Conservation (phyloP, 257 asterid genomes). For the Eucommia ulmoides region DNA sequence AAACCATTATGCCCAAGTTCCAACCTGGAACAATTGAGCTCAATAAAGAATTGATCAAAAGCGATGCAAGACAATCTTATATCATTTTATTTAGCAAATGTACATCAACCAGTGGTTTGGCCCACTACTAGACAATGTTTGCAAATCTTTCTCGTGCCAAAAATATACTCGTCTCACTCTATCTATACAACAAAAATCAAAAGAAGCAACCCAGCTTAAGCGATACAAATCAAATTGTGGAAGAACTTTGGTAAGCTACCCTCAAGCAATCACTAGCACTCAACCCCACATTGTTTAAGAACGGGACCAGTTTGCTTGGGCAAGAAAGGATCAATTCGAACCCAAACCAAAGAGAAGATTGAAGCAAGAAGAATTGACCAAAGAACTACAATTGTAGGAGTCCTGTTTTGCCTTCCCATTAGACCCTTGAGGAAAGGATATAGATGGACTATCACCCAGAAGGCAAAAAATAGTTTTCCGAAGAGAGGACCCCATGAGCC, state of each 20-base stretch:
- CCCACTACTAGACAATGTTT: too few species aligned
- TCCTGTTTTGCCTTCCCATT: slow-evolving; percentile 80
- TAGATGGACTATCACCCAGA: slow-evolving; percentile 84
- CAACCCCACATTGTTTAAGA: slow-evolving; percentile 79
- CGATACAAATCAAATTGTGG: too few species aligned
- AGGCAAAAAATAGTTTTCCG: slow-evolving; percentile 76
- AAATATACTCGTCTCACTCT: too few species aligned
- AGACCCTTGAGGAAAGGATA: slow-evolving; percentile 81
- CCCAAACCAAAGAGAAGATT: slow-evolving; percentile 84
- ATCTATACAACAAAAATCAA: too few species aligned
- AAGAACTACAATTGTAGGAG: slow-evolving; percentile 76
- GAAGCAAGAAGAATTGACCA: slow-evolving; percentile 82
- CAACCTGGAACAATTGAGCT: background rate
- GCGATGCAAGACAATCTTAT: slow-evolving; percentile 3
- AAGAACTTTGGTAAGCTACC: too few species aligned
- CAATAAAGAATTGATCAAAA: background rate
- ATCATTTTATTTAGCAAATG: slow-evolving; percentile 8
- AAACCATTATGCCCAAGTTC: too few species aligned
- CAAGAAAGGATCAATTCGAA: slow-evolving; percentile 74
- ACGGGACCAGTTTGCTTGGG: slow-evolving; percentile 82
- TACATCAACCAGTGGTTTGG: slow-evolving; percentile 19
- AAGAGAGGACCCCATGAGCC: slow-evolving; percentile 76
- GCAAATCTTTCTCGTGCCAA: too few species aligned
- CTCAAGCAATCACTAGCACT: slow-evolving; percentile 40
- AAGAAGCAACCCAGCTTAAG: too few species aligned